Conservation (phyloP, 768 basidiomycete genomes). For the Podaxis sp. region DNA sequence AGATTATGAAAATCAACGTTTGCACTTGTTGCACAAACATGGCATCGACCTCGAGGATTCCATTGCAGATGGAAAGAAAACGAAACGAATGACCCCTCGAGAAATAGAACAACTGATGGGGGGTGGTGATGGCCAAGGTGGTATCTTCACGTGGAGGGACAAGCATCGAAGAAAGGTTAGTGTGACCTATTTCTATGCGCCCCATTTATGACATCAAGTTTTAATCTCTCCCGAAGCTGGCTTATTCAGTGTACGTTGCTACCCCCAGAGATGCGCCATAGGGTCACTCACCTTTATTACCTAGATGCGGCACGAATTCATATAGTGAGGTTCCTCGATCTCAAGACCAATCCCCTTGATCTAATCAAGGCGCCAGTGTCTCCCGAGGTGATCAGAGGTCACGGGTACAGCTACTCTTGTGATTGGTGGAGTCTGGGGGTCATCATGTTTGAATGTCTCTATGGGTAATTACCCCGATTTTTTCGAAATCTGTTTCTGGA, state of each 20-base stretch:
- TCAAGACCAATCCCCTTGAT: constrained; percentile 22
- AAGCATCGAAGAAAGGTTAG: constrained; percentile 85
- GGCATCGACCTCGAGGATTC: constrained; percentile 92
- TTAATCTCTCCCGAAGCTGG: constrained; percentile 50
- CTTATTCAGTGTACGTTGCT: constrained; percentile 79
- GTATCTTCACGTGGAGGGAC: constrained; percentile 94
- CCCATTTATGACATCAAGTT: constrained; percentile 22
- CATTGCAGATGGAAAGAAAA: constrained; percentile 66
- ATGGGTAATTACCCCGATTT: constrained; percentile 53
- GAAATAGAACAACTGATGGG: constrained; percentile 87
- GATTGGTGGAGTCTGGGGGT: constrained; percentile 99
- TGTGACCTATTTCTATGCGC: constrained; percentile 25
- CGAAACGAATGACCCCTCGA: constrained; percentile 76
- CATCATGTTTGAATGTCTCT: constrained; percentile 95
- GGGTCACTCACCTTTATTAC: constrained; percentile 23
- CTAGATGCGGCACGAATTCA: constrained; percentile 82
- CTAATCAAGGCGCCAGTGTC: constrained; percentile 58
- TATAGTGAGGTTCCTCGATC: constrained; percentile 60
- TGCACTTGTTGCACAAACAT: constrained; percentile 85
- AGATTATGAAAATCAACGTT: constrained; percentile 95
- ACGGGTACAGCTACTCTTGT: constrained; percentile 91
- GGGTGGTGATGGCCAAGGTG: constrained; percentile 74
- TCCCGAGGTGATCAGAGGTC: constrained; percentile 86
- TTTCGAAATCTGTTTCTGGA: constrained; percentile 15
- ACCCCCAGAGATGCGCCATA: constrained; percentile 17